Evolutionary conservation across 371 early-diverging fungal genomes (phyloP).

Genomic region (Zancudomyces culisetae): DNA sequence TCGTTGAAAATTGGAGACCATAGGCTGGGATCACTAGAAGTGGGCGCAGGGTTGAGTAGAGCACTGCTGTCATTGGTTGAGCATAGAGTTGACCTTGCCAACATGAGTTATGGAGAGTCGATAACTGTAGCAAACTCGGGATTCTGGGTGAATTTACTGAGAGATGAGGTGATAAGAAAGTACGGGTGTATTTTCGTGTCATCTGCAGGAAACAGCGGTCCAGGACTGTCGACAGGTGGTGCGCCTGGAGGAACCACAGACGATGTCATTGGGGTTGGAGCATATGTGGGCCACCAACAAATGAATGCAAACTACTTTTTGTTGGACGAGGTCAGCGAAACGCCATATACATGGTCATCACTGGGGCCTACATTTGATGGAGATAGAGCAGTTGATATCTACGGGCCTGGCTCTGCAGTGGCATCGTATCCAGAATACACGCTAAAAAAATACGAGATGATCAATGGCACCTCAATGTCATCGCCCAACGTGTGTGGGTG

Average conservation of each 20-base stretch:
- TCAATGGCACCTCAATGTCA: slow-evolving; percentile 89
- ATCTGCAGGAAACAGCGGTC: slow-evolving; percentile 85
- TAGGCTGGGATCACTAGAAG: slow-evolving; percentile 74
- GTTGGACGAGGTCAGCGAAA: slow-evolving; percentile 39
- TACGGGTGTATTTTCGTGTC: slow-evolving; percentile 68
- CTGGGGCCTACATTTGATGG: slow-evolving; percentile 81
- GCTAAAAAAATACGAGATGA: slow-evolving; percentile 47
- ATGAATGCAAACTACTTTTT: slow-evolving; percentile 75
- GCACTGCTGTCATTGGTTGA: slow-evolving; percentile 58
- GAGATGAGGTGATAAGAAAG: slow-evolving; percentile 63
- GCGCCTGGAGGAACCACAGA: slow-evolving; percentile 67
- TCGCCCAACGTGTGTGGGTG: slow-evolving; percentile 84
- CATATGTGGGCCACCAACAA: slow-evolving; percentile 69
- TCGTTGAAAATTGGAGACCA: slow-evolving; percentile 87
- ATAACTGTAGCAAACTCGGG: slow-evolving; percentile 48
- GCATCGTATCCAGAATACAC: slow-evolving; percentile 81
- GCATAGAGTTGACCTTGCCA: slow-evolving; percentile 73
- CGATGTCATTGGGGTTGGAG: slow-evolving; percentile 75
- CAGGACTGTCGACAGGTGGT: slow-evolving; percentile 66
- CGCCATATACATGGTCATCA: slow-evolving; percentile 76
- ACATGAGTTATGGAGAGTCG: slow-evolving; percentile 89
- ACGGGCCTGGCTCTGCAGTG: slow-evolving; percentile 84
- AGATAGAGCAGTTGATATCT: slow-evolving; percentile 59
- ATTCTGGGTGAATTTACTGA: slow-evolving; percentile 56
- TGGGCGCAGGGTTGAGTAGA: slow-evolving; percentile 65